phyloP scores from a whole-genome alignment of 1,284 basidiomycete genomes.

The Spongispora temasekensis region DNA sequence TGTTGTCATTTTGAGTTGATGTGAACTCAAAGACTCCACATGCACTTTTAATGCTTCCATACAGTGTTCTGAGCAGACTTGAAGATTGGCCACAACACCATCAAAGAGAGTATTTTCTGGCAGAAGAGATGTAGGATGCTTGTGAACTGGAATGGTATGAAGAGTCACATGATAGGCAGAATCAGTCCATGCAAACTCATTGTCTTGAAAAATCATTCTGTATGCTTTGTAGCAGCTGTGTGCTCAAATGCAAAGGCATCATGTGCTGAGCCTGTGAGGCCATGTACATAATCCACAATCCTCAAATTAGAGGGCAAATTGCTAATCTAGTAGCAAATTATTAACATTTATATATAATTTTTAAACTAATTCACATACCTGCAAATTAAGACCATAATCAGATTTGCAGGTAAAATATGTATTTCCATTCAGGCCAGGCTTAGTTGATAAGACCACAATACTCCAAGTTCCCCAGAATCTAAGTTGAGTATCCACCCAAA shows the following conservation, averaged over 20 bases:
- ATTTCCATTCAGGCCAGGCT: background rate
- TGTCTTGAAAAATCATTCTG: background rate
- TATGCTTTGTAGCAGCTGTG: background rate
- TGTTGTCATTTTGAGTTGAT: background rate
- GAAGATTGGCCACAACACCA: background rate
- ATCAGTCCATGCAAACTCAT: background rate
- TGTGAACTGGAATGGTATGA: background rate
- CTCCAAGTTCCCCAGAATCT: background rate
- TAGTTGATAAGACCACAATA: background rate
- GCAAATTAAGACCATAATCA: background rate
- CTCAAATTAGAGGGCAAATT: background rate
- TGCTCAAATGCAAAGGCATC: background rate
- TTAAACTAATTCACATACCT: background rate
- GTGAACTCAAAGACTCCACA: background rate
- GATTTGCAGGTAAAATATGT: background rate
- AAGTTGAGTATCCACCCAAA: background rate
- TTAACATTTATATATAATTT: background rate
- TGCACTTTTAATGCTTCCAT: background rate
- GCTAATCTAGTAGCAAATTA: background rate
- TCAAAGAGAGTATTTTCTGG: background rate
- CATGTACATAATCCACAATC: background rate
- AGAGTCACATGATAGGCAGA: background rate
- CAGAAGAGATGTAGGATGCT: background rate
- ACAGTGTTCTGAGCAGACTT: background rate
- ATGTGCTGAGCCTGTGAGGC: background rate